Base-by-base conservation (phyloP, 306 rosid species). In the Vigna mungo region DNA sequence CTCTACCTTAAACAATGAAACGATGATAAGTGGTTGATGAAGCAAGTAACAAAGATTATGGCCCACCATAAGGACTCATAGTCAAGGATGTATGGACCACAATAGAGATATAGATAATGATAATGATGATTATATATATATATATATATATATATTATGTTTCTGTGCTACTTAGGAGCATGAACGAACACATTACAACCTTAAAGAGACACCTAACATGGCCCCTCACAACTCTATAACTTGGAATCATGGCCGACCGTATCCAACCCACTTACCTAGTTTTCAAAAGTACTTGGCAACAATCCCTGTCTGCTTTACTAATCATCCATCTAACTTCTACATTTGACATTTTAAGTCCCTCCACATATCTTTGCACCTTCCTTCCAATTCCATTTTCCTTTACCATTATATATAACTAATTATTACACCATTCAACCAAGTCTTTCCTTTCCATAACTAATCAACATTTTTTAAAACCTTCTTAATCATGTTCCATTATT, bases 1-100 rank as follows among this genome's bases (percentile, higher is more conserved):
- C 27, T 85, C 78, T 85, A 82, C 81, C 81, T 85, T 78, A 78
- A 71, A 84, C 51, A 78, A 85, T 78, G 83, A 81, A 85, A 85
- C 49, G 76, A 74, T 70, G 78, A 85, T 82, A 71, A 75, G 56
- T 68, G 53, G 53, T 78, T 74, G 84, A 74, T 68, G 63, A 52
- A 78, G 81, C 54, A 73, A 67, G 65, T 68, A 81, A 74, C 15
- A 53, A 54, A 20, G 23, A 41, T 65, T 47, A 61, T 75, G 65
- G 15, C 79, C 82, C 87, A 76, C 82, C 1, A 2, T 5, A 81
- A 81, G 59, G 63, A 52, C 78, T 51, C 7, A 36, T 61, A 81
- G 80, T 81, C 67, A 84, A 71, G 80, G 60, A 59, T 56, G 7
- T 39, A 48, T 70, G 86, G 88, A 71, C 88, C 86, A 78, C 81